Percentiles rank a stretch among this genome's conserved stretches.
phyloP scores from a whole-genome alignment of 768 basidiomycete species.

The Tephrocybe sp. region DNA sequence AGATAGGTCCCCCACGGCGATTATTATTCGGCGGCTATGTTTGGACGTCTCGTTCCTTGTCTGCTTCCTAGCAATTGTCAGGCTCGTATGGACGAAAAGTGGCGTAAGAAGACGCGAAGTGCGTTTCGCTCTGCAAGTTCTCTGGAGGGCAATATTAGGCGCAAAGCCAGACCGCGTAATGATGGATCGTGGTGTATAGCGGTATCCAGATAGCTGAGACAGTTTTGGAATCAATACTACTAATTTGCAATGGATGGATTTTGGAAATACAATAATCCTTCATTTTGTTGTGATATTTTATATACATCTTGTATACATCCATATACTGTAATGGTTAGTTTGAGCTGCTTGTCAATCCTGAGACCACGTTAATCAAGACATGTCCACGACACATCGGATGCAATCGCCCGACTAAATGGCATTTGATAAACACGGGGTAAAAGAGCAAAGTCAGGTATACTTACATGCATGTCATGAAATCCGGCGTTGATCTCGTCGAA shows the following conservation, averaged over 20 bases:
- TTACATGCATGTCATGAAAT: conserved; percentile 95
- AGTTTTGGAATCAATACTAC: no score
- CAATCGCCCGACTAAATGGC: conserved; percentile 68
- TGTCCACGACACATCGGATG: conserved; percentile 94
- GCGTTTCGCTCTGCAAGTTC: conserved; percentile 53
- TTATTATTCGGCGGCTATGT: conserved; percentile 70
- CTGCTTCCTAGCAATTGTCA: conserved; percentile 56
- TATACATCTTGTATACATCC: conserved; percentile 9
- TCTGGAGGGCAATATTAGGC: conserved; percentile 74
- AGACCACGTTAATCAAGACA: conserved; percentile 43
- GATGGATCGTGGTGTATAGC: conserved; percentile 49
- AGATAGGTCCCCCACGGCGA: conserved; percentile 59
- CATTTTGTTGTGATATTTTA: conserved; percentile 5
- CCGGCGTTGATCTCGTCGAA: conserved; percentile 80
- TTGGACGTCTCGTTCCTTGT: conserved; percentile 77
- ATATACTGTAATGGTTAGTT: conserved; percentile 1
- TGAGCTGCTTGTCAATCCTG: conserved; percentile 3
- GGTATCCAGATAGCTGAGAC: not conserved
- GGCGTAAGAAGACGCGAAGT: conserved; percentile 71
- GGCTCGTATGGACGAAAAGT: conserved; percentile 63
- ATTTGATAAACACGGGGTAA: not conserved
- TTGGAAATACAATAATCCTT: conserved; percentile 2
- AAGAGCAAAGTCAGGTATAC: conserved; percentile 26
- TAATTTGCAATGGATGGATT: conserved; percentile 10
- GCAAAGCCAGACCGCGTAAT: conserved; percentile 40